Evolutionary conservation across 371 early-diverging fungal species (phyloP).

Genomic region (Syncephalastrum monosporum): DNA sequence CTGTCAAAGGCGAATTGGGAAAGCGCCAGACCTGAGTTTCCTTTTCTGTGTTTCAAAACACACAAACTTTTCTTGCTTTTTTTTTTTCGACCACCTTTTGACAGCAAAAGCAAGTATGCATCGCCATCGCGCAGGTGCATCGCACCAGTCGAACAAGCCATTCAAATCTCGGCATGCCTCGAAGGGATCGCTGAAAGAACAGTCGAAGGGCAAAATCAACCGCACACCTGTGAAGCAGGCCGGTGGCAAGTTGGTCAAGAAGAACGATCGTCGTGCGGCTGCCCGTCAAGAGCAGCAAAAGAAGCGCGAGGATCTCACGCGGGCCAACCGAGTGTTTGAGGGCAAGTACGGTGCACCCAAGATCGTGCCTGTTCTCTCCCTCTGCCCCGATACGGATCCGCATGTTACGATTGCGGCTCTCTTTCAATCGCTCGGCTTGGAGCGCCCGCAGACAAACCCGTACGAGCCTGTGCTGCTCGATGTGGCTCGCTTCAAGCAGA

Average conservation of each 20-base stretch:
- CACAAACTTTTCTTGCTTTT: conserved; percentile 3
- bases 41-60: conserved; percentile 10
- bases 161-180: conserved; percentile 92
- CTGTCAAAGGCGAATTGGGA: conserved; percentile 3
- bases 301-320: conserved; percentile 74
- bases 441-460: conserved; percentile 27
- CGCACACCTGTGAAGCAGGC: conserved; percentile 59
- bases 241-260: conserved; percentile 45
- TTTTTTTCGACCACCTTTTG: conserved; percentile 1
- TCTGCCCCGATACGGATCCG: conserved; percentile 78
- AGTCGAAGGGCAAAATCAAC: conserved; percentile 82
- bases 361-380: conserved; percentile 73
- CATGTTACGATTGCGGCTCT: conserved; percentile 54
- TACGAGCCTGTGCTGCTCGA: conserved; percentile 25
- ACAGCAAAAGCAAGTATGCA: conserved; percentile 20
- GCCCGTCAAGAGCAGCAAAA: conserved; percentile 79
- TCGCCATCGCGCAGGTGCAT: conserved; percentile 65
- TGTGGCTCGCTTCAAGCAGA: conserved; percentile 83
- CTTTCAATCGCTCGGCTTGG: conserved; percentile 54
- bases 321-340: conserved; percentile 74
- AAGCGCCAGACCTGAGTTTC: conserved; percentile 1
- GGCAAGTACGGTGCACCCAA: conserved; percentile 87
- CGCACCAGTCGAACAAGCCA: conserved; percentile 92
- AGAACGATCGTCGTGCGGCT: conserved; percentile 83
- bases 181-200: conserved; percentile 77